Conservation (phyloP, 2,329 filamentous ascomycete species). For the Microdochium paspali region DNA sequence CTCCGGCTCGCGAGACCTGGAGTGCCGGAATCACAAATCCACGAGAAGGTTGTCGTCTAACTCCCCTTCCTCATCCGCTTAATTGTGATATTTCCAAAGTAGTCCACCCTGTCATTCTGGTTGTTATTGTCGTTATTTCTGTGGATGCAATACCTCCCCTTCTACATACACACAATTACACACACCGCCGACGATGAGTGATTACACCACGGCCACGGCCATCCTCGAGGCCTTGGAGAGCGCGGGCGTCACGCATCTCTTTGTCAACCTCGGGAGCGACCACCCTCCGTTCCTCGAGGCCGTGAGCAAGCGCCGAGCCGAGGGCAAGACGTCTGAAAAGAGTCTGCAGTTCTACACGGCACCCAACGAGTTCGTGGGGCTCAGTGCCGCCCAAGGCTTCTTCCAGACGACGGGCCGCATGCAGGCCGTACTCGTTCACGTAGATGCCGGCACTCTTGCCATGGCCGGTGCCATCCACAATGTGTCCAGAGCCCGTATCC, state of each 20-base stretch:
- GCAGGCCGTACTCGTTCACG: slow-evolving; percentile 64
- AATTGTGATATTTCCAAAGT: too few relatives aligned
- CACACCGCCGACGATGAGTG: too few relatives aligned
- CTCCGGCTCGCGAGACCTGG: too few relatives aligned
- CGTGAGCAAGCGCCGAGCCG: slow-evolving; percentile 62
- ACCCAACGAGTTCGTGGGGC: slow-evolving; percentile 55
- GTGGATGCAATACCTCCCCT: too few relatives aligned
- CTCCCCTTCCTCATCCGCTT: too few relatives aligned
- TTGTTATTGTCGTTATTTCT: too few relatives aligned
- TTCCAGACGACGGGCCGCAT: slow-evolving; percentile 56
- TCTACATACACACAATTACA: too few relatives aligned
- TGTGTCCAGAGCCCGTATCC: slow-evolving; percentile 58
- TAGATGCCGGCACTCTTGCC: slow-evolving; percentile 70
- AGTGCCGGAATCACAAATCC: too few relatives aligned
- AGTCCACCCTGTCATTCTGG: too few relatives aligned
- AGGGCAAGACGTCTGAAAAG: slow-evolving; percentile 50
- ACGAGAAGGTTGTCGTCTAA: too few relatives aligned
- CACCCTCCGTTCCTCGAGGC: slow-evolving; percentile 65
- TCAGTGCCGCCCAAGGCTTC: slow-evolving; percentile 70
- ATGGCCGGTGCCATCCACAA: slow-evolving; percentile 67
- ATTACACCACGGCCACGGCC: slow-evolving; percentile 61
- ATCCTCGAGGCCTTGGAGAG: slow-evolving; percentile 58
- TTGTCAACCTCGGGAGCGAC: slow-evolving; percentile 53
- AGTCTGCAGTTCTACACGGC: slow-evolving; percentile 62
- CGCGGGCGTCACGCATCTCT: slow-evolving; percentile 41